These are phyloP conservation scores for Blepharisma japonicum DNA, from an alignment of 73 alveolate genomes.

Conservation along the genomic window DNA sequence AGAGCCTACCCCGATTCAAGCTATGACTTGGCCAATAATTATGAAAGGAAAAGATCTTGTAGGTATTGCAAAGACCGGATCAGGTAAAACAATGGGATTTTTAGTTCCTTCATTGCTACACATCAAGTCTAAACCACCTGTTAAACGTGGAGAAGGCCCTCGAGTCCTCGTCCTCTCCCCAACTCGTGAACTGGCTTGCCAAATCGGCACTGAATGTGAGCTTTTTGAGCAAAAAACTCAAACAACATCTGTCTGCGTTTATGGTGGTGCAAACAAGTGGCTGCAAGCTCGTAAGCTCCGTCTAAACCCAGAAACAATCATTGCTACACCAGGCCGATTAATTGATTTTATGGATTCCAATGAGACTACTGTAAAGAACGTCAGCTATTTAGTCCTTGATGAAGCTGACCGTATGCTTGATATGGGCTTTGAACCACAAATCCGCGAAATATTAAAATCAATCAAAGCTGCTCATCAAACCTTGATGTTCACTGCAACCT, in stretches of 20 bases:
- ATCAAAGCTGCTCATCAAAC: constrained; percentile 65
- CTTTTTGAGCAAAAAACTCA: not conserved
- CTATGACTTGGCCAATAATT: constrained; percentile 27
- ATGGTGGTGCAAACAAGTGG: constrained; percentile 85
- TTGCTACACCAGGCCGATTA: constrained; percentile 87
- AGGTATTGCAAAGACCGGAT: constrained; percentile 88
- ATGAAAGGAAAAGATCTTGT: constrained; percentile 56
- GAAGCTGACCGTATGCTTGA: constrained; percentile 91
- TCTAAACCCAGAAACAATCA: constrained; percentile 71
- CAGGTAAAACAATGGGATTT: constrained; percentile 91
- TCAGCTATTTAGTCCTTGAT: constrained; percentile 72
- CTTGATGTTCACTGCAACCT: constrained; percentile 81
- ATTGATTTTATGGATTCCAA: constrained; percentile 64
- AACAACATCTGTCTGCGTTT: not conserved
- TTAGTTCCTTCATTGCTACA: constrained; percentile 74
- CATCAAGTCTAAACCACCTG: constrained; percentile 41
- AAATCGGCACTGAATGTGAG: constrained; percentile 44
- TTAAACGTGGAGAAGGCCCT: constrained; percentile 70
- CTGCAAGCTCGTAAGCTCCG: constrained; percentile 73
- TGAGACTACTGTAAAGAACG: constrained; percentile 53
- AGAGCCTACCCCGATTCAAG: constrained; percentile 29
- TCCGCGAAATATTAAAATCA: constrained; percentile 65
- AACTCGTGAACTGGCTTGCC: constrained; percentile 62
- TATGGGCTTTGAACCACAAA: constrained; percentile 88
- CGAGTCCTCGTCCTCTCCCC: constrained; percentile 46